Evolutionary conservation across 2,329 filamentous ascomycete species (phyloP).

Genomic region (Stemphylium lycopersici): DNA sequence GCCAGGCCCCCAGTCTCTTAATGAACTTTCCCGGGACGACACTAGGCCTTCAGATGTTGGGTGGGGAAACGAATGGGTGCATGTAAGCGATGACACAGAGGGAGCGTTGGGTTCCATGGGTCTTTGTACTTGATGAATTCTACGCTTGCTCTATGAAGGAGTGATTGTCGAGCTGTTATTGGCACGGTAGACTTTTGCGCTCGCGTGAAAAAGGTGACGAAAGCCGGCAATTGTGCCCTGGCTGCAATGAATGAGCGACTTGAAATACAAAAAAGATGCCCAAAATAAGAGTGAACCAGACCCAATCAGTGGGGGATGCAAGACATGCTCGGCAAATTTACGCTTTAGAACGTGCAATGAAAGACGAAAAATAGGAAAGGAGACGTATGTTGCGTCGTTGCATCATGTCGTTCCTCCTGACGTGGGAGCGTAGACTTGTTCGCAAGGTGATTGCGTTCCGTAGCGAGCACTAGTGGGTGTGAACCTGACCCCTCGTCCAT

Average conservation of each 20-base stretch:
- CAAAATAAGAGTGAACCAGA: neutral
- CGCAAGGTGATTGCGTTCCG: neutral
- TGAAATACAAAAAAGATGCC: constrained; percentile 1
- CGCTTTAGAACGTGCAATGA: neutral
- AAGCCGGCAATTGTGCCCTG: neutral
- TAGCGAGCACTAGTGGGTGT: neutral
- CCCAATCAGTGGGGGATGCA: neutral
- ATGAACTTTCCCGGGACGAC: constrained; percentile 5
- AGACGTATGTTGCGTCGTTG: neutral
- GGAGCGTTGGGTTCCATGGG: neutral
- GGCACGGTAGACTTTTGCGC: neutral
- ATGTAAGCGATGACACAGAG: neutral
- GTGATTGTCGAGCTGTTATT: neutral
- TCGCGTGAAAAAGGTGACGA: neutral
- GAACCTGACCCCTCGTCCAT: neutral
- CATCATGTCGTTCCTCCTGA: neutral
- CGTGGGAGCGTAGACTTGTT: neutral
- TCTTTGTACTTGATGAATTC: neutral
- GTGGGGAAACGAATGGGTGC: neutral
- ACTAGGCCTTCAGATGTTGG: neutral
- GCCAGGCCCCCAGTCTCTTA: constrained; percentile 1
- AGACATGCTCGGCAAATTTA: neutral
- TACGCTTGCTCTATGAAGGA: neutral
- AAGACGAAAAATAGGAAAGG: neutral
- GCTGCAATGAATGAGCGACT: constrained; percentile 1